phyloP scores from a whole-genome alignment of 495 filamentous ascomycete genomes.

The Chaetomium tenue region DNA sequence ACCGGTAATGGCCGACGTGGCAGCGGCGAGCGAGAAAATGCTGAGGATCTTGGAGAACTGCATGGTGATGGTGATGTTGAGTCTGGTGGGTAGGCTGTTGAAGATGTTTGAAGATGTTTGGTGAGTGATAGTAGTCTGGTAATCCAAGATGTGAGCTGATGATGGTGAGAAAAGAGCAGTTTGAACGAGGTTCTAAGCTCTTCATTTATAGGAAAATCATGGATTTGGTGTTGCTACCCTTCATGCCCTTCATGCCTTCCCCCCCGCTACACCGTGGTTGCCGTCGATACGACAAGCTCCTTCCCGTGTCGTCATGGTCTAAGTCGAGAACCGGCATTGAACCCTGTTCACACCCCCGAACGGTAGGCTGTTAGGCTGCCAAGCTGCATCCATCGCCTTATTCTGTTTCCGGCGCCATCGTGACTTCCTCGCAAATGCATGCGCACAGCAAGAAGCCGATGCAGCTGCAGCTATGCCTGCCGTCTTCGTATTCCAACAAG shows the following conservation, averaged over 20 bases:
- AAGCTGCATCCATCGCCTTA: neutral
- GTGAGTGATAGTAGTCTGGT: neutral
- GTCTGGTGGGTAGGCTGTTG: neutral
- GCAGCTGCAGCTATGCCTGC: slow-evolving; percentile 1
- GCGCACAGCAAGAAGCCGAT: neutral
- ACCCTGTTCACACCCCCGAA: neutral
- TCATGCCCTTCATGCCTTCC: neutral
- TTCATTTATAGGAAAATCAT: slow-evolving; percentile 1
- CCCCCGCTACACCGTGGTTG: neutral
- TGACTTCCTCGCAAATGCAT: slow-evolving; percentile 5
- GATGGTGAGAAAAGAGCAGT: neutral
- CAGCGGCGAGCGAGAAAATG: slow-evolving; percentile 39
- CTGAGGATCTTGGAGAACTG: slow-evolving; percentile 48
- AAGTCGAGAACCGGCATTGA: neutral
- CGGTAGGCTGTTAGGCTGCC: neutral
- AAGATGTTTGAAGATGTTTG: slow-evolving; percentile 1
- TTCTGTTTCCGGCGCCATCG: neutral
- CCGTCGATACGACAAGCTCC: neutral
- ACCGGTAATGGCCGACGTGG: slow-evolving; percentile 37
- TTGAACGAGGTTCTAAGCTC: neutral
- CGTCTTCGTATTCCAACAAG: slow-evolving; percentile 6
- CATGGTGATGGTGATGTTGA: slow-evolving; percentile 42
- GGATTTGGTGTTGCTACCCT: no score
- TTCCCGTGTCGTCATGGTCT: slow-evolving; percentile 5
- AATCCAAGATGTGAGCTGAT: neutral